These are phyloP conservation scores for Naganishia friedmannii DNA, from an alignment of 768 basidiomycete genomes.

Conservation along the genomic window DNA sequence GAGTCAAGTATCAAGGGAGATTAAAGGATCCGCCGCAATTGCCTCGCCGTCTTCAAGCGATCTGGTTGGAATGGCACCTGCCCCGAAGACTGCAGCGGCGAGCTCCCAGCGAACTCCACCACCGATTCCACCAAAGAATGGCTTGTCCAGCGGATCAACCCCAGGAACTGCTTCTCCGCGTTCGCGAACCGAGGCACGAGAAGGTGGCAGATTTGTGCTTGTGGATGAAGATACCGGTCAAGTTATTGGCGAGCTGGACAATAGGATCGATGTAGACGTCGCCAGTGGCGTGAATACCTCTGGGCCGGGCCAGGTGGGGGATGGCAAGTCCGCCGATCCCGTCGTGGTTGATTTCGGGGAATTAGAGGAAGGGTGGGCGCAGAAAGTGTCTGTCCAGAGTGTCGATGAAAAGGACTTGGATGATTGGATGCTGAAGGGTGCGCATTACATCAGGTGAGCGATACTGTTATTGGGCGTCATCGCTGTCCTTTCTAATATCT, in stretches of 20 bases:
- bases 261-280: slow-evolving; percentile 60
- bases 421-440: slow-evolving; percentile 62
- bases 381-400: slow-evolving; percentile 60
- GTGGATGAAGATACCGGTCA: slow-evolving; percentile 71
- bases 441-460: slow-evolving; percentile 53
- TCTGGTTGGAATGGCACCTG: slow-evolving; percentile 8
- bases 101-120: background rate
- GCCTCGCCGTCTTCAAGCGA: slow-evolving; percentile 10
- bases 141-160: background rate
- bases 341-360: slow-evolving; percentile 72
- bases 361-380: slow-evolving; percentile 47
- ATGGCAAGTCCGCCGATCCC: slow-evolving; percentile 54
- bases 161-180: slow-evolving; percentile 16
- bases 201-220: slow-evolving; percentile 63
- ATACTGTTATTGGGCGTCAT: slow-evolving; percentile 39
- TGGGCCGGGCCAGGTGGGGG: slow-evolving; percentile 31
- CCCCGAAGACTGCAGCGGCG: background rate
- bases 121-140: background rate
- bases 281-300: slow-evolving; percentile 57
- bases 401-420: slow-evolving; percentile 68
- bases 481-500: background rate
- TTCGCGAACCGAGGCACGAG: slow-evolving; percentile 41
- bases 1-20: slow-evolving; percentile 15
- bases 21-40: slow-evolving; percentile 12
- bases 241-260: slow-evolving; percentile 67